Evolutionary conservation across 768 basidiomycete genomes (phyloP).

Genomic region (Tricholoma bakamatsutake): DNA sequence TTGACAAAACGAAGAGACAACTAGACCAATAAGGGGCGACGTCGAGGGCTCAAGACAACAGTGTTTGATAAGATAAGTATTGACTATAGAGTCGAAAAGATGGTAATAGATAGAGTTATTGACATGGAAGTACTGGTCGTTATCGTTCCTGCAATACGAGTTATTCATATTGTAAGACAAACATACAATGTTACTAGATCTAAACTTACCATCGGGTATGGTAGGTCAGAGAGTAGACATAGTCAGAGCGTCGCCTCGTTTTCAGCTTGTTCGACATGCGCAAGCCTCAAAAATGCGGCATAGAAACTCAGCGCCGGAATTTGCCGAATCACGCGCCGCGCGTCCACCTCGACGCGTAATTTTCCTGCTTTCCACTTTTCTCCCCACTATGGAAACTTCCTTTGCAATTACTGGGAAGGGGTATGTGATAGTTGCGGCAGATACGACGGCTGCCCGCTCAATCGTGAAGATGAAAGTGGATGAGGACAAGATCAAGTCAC

Average conservation of each 20-base stretch:
- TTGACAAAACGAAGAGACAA: slow-evolving; percentile 72
- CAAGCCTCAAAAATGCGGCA: too few relatives aligned
- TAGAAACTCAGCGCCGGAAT: slow-evolving; percentile 4
- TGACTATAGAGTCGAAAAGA: slow-evolving; percentile 77
- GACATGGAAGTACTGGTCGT: slow-evolving; percentile 79
- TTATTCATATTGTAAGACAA: background rate
- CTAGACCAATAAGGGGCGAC: slow-evolving; percentile 62
- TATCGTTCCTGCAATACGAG: slow-evolving; percentile 59
- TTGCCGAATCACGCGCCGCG: slow-evolving; percentile 16
- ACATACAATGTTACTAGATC: background rate
- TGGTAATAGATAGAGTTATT: slow-evolving; percentile 82
- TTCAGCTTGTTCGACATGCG: slow-evolving; percentile 28
- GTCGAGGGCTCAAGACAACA: slow-evolving; percentile 50
- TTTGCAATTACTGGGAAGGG: slow-evolving; percentile 91
- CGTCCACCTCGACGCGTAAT: slow-evolving; percentile 17
- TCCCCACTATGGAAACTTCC: slow-evolving; percentile 71
- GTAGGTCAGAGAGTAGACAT: slow-evolving; percentile 54
- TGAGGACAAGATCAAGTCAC: slow-evolving; percentile 92
- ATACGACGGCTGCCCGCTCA: slow-evolving; percentile 83
- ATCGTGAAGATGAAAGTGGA: slow-evolving; percentile 98
- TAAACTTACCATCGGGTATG: slow-evolving; percentile 61
- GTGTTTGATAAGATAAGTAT: slow-evolving; percentile 66
- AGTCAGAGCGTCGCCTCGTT: slow-evolving; percentile 42
- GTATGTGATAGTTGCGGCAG: slow-evolving; percentile 89
- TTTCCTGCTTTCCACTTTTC: background rate